Conservation (phyloP, 208 protist species). For the Acanthamoeba quina region DNA sequence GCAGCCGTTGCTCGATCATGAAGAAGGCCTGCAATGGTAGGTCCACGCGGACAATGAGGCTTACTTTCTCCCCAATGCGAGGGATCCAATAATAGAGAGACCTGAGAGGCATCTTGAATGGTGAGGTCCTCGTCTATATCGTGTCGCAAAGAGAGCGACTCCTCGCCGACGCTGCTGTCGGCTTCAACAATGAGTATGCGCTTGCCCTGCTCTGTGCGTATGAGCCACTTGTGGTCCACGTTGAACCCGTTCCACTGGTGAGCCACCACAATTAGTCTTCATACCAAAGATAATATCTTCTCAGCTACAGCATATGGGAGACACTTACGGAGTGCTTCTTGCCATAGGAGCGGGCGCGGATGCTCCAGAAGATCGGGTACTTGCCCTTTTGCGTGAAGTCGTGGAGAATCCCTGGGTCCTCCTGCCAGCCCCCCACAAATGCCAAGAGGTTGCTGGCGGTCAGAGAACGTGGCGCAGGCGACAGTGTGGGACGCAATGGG, state of each 20-base stretch:
- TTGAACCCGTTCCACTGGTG: not conserved
- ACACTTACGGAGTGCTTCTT: not conserved
- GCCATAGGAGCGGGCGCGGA: slow-evolving; percentile 13
- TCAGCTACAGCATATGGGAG: not conserved
- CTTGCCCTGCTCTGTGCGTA: not conserved
- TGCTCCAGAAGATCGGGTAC: slow-evolving; percentile 22
- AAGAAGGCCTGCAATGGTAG: not conserved
- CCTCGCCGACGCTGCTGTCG: slow-evolving; percentile 3
- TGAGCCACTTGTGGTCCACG: slow-evolving; percentile 4
- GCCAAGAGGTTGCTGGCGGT: not conserved
- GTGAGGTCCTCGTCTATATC: not conserved
- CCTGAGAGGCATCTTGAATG: slow-evolving; percentile 1
- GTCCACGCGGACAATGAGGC: not conserved
- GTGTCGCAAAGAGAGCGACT: slow-evolving; percentile 1
- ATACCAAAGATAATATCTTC: too few relatives aligned
- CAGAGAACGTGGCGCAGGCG: too few relatives aligned
- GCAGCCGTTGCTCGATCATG: slow-evolving; percentile 19
- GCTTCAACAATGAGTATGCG: slow-evolving; percentile 11
- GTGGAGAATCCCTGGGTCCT: not conserved
- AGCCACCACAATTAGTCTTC: too few relatives aligned
- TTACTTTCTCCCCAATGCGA: not conserved
- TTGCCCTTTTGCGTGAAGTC: not conserved
- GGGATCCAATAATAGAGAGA: too few relatives aligned
- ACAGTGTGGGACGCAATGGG: not conserved
- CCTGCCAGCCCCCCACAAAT: not conserved